Conservation (phyloP, 768 basidiomycete species). For the Cystoderma amianthinum region DNA sequence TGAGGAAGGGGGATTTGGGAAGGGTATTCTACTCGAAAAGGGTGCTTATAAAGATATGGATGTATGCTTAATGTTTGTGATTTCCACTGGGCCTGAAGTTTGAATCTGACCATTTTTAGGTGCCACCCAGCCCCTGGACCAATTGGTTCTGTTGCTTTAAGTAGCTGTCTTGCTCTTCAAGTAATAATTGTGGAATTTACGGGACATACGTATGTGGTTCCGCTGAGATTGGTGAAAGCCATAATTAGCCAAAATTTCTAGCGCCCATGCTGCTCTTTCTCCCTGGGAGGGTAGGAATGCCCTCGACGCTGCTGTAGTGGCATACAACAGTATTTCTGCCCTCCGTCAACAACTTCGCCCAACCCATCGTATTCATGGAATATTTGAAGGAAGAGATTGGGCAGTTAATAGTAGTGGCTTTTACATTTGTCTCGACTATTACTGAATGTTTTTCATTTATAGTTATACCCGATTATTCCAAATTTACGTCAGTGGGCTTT, state of each 20-base stretch:
- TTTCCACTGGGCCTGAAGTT: neutral
- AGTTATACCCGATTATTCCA: slow-evolving; percentile 84
- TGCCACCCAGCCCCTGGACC: slow-evolving; percentile 82
- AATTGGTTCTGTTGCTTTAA: slow-evolving; percentile 57
- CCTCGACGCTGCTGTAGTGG: slow-evolving; percentile 78
- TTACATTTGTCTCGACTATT: neutral
- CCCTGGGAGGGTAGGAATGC: slow-evolving; percentile 86
- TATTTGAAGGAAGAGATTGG: slow-evolving; percentile 73
- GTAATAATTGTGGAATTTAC: slow-evolving; percentile 55
- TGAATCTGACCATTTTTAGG: slow-evolving; percentile 29
- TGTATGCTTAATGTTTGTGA: slow-evolving; percentile 64
- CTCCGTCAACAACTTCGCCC: slow-evolving; percentile 80
- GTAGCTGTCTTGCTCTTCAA: slow-evolving; percentile 56
- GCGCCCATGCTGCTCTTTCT: slow-evolving; percentile 71
- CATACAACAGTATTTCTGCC: slow-evolving; percentile 73
- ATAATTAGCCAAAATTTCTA: slow-evolving; percentile 25
- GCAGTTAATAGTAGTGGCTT: slow-evolving; percentile 53
- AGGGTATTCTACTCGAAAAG: slow-evolving; percentile 57
- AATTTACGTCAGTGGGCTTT: slow-evolving; percentile 45
- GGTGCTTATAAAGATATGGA: slow-evolving; percentile 79
- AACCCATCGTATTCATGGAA: slow-evolving; percentile 72
- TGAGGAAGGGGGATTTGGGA: slow-evolving; percentile 76
- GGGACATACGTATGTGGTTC: slow-evolving; percentile 58
- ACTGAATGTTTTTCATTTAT: neutral
- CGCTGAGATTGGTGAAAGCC: neutral